phyloP scores from a whole-genome alignment of 2,329 filamentous ascomycete species.

The Metarhizium sp. region DNA sequence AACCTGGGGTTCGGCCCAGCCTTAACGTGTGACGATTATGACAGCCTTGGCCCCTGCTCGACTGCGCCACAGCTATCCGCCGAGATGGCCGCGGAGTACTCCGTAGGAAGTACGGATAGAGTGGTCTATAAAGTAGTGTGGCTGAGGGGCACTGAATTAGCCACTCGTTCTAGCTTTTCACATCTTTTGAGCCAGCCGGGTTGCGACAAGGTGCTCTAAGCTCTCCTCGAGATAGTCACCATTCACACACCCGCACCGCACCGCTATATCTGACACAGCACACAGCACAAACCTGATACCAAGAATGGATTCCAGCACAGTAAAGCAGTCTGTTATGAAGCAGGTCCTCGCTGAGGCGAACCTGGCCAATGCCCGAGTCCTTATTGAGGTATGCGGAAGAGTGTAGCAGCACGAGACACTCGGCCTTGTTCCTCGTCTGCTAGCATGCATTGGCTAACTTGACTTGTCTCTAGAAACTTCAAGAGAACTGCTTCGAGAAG shows the following conservation, averaged over 20 bases:
- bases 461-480: constrained; percentile 53
- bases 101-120: not conserved
- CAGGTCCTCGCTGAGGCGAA: constrained; percentile 56
- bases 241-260: not conserved
- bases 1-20: constrained; percentile 13
- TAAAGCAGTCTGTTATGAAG: constrained; percentile 55
- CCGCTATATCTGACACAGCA: not conserved
- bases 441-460: constrained; percentile 5
- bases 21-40: not conserved
- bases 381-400: constrained; percentile 52
- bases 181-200: too few species aligned
- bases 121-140: not conserved
- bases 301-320: constrained; percentile 48
- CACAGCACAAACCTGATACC: not conserved
- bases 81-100: too few species aligned
- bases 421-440: not conserved
- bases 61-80: not conserved
- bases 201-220: not conserved
- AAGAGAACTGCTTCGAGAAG: constrained; percentile 71
- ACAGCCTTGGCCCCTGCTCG: not conserved
- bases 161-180: not conserved
- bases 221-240: not conserved
- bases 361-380: constrained; percentile 56
- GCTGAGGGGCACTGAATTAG: not conserved
- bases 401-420: constrained; percentile 2